Evolutionary conservation across 768 basidiomycete species (phyloP).

Genomic region (Cytidiella melzeri): DNA sequence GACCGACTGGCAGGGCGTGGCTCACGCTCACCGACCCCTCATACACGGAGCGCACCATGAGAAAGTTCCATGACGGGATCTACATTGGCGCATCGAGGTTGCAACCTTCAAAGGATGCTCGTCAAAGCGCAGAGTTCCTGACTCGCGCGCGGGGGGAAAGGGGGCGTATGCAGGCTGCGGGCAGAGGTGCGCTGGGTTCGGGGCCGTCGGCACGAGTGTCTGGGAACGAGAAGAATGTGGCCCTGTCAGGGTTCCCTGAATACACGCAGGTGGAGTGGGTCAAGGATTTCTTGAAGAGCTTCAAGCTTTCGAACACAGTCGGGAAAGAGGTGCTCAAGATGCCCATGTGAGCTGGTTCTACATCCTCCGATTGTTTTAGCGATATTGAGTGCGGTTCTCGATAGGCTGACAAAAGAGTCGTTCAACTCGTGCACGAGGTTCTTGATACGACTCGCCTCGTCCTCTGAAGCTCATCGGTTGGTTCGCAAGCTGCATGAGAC

Average conservation of each 20-base stretch:
- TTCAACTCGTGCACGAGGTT: constrained; percentile 28
- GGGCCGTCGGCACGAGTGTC: constrained; percentile 49
- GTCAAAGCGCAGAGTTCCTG: constrained; percentile 12
- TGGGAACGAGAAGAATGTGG: constrained; percentile 47
- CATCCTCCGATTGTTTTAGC: background rate
- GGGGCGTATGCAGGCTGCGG: constrained; percentile 34
- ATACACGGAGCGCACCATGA: constrained; percentile 35
- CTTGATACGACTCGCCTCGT: constrained; percentile 47
- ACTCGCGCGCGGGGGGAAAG: constrained; percentile 32
- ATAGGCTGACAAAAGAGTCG: background rate
- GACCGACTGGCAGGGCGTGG: constrained; percentile 52
- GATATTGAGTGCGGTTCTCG: no score
- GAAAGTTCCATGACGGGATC: constrained; percentile 33
- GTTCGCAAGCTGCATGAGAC: constrained; percentile 60
- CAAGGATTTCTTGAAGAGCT: constrained; percentile 35
- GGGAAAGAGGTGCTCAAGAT: constrained; percentile 44
- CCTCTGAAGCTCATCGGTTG: constrained; percentile 64
- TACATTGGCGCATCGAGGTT: constrained; percentile 41
- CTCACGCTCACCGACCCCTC: constrained; percentile 48
- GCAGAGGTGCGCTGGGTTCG: constrained; percentile 32
- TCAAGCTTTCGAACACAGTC: constrained; percentile 34
- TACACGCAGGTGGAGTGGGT: constrained; percentile 33
- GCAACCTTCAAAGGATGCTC: constrained; percentile 26
- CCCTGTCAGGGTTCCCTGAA: constrained; percentile 57
- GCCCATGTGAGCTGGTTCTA: background rate